phyloP scores from a whole-genome alignment of 495 filamentous ascomycete genomes.

The Sordaria brevicollis region DNA sequence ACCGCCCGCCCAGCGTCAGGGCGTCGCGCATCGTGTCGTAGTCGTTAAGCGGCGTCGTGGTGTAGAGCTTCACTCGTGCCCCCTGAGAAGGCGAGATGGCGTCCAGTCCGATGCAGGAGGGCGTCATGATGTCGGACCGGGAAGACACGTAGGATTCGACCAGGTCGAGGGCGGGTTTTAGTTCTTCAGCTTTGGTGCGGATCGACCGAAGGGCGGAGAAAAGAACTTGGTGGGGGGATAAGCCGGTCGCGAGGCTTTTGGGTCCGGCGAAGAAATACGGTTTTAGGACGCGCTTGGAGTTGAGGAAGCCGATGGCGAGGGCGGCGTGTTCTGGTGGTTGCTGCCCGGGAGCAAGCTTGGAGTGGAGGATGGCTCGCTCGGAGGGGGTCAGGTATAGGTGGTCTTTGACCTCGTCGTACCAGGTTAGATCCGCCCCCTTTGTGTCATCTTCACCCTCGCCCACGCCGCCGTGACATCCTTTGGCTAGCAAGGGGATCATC shows the following conservation, averaged over 20 bases:
- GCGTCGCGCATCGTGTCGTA: background rate
- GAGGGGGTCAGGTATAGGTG: background rate
- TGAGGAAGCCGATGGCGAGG: background rate
- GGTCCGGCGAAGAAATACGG: background rate
- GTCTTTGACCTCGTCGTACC: background rate
- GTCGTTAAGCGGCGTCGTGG: background rate
- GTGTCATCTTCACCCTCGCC: too few species aligned
- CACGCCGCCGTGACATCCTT: background rate
- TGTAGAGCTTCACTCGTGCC: background rate
- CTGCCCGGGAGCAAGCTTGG: fast-evolving
- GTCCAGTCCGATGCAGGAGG: background rate
- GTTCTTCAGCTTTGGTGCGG: fast-evolving
- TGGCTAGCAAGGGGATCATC: background rate
- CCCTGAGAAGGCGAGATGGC: background rate
- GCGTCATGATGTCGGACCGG: background rate
- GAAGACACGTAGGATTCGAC: background rate
- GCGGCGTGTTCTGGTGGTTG: background rate
- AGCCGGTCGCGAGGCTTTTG: background rate
- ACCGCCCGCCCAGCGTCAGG: background rate
- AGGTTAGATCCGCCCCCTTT: background rate
- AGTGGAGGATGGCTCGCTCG: background rate
- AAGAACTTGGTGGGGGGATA: fast-evolving
- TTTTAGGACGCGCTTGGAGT: background rate
- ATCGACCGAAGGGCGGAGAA: background rate
- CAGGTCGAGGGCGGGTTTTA: background rate